Evolutionary conservation across 495 filamentous ascomycete species (phyloP).

Genomic region (Pseudotulostoma volvatum): DNA sequence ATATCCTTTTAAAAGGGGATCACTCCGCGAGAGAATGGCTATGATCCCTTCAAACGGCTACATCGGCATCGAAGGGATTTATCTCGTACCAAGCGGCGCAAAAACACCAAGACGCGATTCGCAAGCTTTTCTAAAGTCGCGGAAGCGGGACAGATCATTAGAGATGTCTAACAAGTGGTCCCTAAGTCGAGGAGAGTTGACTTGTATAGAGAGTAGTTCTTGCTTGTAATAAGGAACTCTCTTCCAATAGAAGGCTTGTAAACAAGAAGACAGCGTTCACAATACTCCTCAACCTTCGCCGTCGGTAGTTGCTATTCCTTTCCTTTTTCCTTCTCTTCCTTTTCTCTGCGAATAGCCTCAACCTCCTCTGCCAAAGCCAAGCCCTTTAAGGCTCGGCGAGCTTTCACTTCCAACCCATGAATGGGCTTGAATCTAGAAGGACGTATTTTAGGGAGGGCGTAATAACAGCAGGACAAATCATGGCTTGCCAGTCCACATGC

Average conservation of each 20-base stretch:
- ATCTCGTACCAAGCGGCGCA: no score
- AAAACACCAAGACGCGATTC: no score
- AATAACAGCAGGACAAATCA: background rate
- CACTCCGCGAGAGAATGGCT: no score
- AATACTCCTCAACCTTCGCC: background rate
- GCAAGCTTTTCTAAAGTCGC: background rate
- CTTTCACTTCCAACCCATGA: background rate
- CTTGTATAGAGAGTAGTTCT: background rate
- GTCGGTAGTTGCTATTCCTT: background rate
- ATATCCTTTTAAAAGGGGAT: no score
- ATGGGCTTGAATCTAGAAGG: background rate
- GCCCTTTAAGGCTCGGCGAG: background rate
- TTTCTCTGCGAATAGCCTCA: background rate
- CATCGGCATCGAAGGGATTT: no score
- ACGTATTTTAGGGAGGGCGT: background rate
- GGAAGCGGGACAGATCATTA: background rate
- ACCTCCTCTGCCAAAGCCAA: background rate
- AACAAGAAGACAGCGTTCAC: background rate
- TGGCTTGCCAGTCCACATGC: background rate
- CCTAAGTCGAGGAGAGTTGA: background rate
- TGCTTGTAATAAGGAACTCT: background rate
- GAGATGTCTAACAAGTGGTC: background rate
- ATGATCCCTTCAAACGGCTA: no score
- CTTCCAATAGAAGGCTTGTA: background rate
- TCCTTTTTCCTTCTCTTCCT: background rate